Base-by-base conservation (phyloP, 805 yeast species). In the Saccharomycopsis sp. region DNA sequence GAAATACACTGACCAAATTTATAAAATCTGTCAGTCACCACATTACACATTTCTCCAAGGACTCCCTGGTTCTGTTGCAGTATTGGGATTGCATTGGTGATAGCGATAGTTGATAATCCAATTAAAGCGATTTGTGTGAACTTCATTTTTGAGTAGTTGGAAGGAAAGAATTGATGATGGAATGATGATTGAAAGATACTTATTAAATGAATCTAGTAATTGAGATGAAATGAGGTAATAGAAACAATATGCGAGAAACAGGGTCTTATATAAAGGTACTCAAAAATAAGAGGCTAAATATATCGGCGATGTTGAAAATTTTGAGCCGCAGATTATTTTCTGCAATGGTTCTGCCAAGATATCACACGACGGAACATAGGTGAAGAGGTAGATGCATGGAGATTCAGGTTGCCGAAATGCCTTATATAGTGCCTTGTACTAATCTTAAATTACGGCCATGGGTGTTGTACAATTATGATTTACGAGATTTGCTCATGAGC, bases 1-100 rank as follows among this genome's bases (percentile, higher is more conserved):
- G 63, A 55, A 23, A 60, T 17, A 58, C 61, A 60, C 3, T 24
- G 23, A 49, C 63, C 63, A 34, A 60, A 56, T 20, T 58, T 58
- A 35, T 29, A 52, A 55, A 60, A 60, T 58, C 61, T 58, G 38
- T 25, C 24, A 17, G 55, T 25, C 23, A 58, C 56, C 5, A 47
- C 49, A 22, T 58, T 50, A 17, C 61, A 58, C 59, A 55, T 54
- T 22, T 52, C 57, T 17, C 56, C 58, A 25, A 55, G 23, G 2
- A 60, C 7, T 25, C 60, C 58, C 9, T 20, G 42, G 24, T 41
- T 5, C 38, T 29, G 38, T 12, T 29, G 38, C 12, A 12, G 9
- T 29, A 29, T 29, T 7, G 38, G 38, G 12, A 29, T 12, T 5
- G 38, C 38, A 29, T 29, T 29, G 38, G 38, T 29, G 38, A 29